Conservation (phyloP, 768 basidiomycete genomes). For the Myochromella boudieri region DNA sequence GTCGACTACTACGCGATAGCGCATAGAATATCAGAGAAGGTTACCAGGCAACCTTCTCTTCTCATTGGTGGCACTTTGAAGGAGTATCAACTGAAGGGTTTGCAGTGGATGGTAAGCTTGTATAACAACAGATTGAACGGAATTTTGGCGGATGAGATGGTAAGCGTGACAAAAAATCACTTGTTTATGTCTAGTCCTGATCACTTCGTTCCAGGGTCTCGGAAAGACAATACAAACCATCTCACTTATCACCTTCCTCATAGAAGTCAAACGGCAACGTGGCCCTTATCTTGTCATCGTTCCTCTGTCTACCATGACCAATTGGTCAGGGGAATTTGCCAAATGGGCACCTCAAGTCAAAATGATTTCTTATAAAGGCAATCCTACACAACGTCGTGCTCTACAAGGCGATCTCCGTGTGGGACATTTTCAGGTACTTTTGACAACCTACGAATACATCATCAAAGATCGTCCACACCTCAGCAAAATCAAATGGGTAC, state of each 20-base stretch:
- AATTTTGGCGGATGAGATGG: slow-evolving; percentile 95
- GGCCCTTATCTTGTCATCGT: slow-evolving; percentile 96
- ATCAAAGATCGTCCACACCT: slow-evolving; percentile 94
- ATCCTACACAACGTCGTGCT: slow-evolving; percentile 77
- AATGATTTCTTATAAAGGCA: slow-evolving; percentile 87
- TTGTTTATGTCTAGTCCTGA: slow-evolving; percentile 3
- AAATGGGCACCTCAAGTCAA: slow-evolving; percentile 91
- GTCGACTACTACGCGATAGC: slow-evolving; percentile 97
- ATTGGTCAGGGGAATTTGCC: slow-evolving; percentile 96
- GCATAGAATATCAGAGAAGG: slow-evolving; percentile 86
- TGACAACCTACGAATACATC: slow-evolving; percentile 97
- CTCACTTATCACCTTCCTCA: slow-evolving; percentile 91
- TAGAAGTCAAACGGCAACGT: slow-evolving; percentile 86
- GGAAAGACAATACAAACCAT: slow-evolving; percentile 96
- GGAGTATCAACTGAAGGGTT: slow-evolving; percentile 91
- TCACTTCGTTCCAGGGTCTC: slow-evolving; percentile 62
- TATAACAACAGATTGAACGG: slow-evolving; percentile 96
- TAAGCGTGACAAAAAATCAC: slow-evolving; percentile 24
- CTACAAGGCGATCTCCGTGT: slow-evolving; percentile 76
- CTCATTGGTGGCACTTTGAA: slow-evolving; percentile 89
- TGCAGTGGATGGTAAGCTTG: slow-evolving; percentile 98
- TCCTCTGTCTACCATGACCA: slow-evolving; percentile 94
- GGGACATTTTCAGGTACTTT: slow-evolving; percentile 85
- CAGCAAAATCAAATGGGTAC: slow-evolving; percentile 91
- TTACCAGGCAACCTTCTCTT: slow-evolving; percentile 69